These are phyloP conservation scores for Alloteropsis semialata DNA, from an alignment of 176 grass and related monocot genomes.

Conservation along the genomic window DNA sequence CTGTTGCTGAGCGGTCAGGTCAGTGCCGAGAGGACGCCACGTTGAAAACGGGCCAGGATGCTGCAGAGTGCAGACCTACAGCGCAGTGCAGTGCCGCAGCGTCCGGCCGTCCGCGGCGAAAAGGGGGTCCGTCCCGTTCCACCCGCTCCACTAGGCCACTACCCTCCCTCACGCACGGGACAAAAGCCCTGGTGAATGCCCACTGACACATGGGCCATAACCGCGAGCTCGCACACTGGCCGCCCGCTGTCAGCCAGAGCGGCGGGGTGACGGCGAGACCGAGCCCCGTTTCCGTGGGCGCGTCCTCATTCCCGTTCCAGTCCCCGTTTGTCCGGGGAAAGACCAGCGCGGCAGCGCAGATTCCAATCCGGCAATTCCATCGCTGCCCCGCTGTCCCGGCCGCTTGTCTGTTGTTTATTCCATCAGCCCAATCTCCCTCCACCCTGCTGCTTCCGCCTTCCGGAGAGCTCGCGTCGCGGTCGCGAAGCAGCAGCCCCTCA, in stretches of 20 bases:
- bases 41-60: too few species aligned
- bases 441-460: not conserved
- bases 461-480: constrained; percentile 10
- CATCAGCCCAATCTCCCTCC: not conserved
- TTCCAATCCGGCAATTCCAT: constrained; percentile 23
- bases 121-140: too few species aligned
- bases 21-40: too few species aligned
- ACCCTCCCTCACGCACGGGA: not conserved
- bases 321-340: not conserved
- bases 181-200: not conserved
- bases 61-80: too few species aligned
- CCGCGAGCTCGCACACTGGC: not conserved
- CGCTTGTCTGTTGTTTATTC: constrained; percentile 1
- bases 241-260: not conserved
- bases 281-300: not conserved
- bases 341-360: constrained; percentile 18
- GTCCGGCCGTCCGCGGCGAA: too few species aligned
- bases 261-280: not conserved
- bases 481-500: too few species aligned
- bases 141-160: too few species aligned
- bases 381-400: not conserved
- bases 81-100: too few species aligned
- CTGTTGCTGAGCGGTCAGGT: too few species aligned
- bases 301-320: not conserved
- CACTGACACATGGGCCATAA: not conserved